Base-by-base conservation (phyloP, 1,284 basidiomycete species). In the Pisolithus thermaeus region DNA sequence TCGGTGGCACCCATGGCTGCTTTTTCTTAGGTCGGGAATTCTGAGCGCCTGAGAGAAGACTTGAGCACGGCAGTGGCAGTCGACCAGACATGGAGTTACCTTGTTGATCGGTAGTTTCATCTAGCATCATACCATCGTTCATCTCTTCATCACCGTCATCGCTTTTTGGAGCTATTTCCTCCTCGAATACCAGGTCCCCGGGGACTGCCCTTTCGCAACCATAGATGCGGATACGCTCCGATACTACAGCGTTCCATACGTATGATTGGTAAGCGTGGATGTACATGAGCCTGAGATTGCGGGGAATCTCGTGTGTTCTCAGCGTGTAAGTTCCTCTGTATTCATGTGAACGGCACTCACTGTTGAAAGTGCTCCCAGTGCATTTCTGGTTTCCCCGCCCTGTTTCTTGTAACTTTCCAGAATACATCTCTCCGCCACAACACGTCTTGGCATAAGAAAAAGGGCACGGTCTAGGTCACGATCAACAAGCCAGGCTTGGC, bases 241-340 rank as follows among this genome's bases (percentile, higher is more conserved):
- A 97, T 22, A 94, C 91, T 51, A 97, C 84, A 42, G 91, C 81
- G 70, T 99, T 99, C 97, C 96, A 99, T 28, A 99, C 85, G 62
- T 98, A 99, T 16, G 92, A 96, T 69, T 99, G 97, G 69, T 98
- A 99, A 36, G 96, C 95, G 69, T 99, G 97, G 45, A 98, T 84
- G 65, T 99, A 99, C 92, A 99, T 98, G 56, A 96, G 74, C 46
- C 95, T 80, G 57, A 99, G 78, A 64, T 95, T 97, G 51, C 88
- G 81, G n/a, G 94, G 95, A 56, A 97, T 97, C 92, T 96, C 22
- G 60, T 12, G 30, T 23, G 30, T 20, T 9, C 46, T 52, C 9
- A 43, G 28, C 12, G 55, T 38, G 3, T 25, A n/a, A 45, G 42
- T 49, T 12, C 5, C 7, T 7, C 23, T 14, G 47, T 16, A 37